phyloP scores from a whole-genome alignment of 108 stramenopile species.

The Nitzschia sp. region DNA sequence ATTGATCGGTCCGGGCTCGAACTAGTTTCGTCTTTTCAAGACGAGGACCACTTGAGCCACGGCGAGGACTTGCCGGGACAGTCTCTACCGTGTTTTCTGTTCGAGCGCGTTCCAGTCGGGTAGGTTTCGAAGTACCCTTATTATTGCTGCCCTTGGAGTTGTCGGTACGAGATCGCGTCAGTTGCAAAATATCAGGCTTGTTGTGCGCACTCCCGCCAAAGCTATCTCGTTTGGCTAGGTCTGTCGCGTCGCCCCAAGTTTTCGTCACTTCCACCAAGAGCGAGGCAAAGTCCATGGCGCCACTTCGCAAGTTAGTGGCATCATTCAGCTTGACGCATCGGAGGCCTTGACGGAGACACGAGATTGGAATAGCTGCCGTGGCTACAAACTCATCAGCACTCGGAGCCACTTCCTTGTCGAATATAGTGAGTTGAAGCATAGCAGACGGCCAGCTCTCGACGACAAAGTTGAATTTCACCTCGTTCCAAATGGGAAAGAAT shows the following conservation, averaged over 20 bases:
- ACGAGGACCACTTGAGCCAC: background rate
- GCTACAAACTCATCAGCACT: slow-evolving; percentile 66
- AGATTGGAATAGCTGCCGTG: slow-evolving; percentile 79
- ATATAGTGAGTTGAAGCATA: slow-evolving; percentile 74
- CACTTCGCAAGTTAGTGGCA: slow-evolving; percentile 69
- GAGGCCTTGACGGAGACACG: slow-evolving; percentile 80
- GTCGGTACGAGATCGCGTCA: slow-evolving; percentile 3
- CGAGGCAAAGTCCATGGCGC: slow-evolving; percentile 84
- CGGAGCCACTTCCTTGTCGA: slow-evolving; percentile 44
- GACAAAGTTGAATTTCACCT: slow-evolving; percentile 51
- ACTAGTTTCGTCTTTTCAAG: background rate
- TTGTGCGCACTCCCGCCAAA: background rate
- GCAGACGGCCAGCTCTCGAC: slow-evolving; percentile 66
- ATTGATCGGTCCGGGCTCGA: background rate
- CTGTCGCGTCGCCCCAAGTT: background rate
- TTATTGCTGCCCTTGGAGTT: background rate
- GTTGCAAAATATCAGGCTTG: background rate
- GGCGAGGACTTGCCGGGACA: background rate
- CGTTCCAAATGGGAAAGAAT: slow-evolving; percentile 76
- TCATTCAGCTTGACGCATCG: slow-evolving; percentile 83
- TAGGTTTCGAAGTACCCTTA: background rate
- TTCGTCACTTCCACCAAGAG: slow-evolving; percentile 65
- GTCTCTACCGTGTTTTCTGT: slow-evolving; percentile 1
- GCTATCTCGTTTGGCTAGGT: background rate
- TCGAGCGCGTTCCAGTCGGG: background rate